Conservation (phyloP, 208 protist species). For the Leptomonas pyrrhocoris region DNA sequence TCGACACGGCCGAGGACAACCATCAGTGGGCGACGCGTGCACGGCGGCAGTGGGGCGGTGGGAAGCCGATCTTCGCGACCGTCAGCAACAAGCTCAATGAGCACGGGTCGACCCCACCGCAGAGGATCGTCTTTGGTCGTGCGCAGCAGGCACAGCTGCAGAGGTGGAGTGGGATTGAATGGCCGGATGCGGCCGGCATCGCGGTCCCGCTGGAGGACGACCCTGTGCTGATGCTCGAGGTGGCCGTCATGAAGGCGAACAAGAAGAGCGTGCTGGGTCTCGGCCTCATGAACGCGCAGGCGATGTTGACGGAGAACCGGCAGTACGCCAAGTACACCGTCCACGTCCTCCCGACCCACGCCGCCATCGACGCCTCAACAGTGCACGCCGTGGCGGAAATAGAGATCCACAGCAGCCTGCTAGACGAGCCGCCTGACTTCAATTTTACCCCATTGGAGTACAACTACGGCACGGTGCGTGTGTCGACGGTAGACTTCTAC, state of each 20-base stretch:
- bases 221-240: conserved; percentile 78
- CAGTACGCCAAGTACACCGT: conserved; percentile 83
- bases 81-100: conserved; percentile 58
- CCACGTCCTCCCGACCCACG: conserved; percentile 72
- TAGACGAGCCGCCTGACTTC: conserved; percentile 58
- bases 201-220: conserved; percentile 61
- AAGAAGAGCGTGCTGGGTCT: conserved; percentile 65
- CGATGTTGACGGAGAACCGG: conserved; percentile 63
- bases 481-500: conserved; percentile 59
- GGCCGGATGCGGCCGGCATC: conserved; percentile 45
- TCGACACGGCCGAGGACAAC: conserved; percentile 84
- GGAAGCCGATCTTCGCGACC: conserved; percentile 57
- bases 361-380: conserved; percentile 69
- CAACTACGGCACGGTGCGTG: conserved; percentile 85
- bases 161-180: conserved; percentile 51
- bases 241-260: conserved; percentile 35
- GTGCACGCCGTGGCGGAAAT: conserved; percentile 79
- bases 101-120: conserved; percentile 52
- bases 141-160: conserved; percentile 45
- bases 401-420: conserved; percentile 70
- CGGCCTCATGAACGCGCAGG: conserved; percentile 69
- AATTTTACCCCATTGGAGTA: conserved; percentile 81
- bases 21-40: conserved; percentile 64
- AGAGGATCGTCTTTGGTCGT: conserved; percentile 47
- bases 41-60: conserved; percentile 74